Base-by-base conservation (phyloP, 176 grass and related monocot species). In the Triticum urartu region DNA sequence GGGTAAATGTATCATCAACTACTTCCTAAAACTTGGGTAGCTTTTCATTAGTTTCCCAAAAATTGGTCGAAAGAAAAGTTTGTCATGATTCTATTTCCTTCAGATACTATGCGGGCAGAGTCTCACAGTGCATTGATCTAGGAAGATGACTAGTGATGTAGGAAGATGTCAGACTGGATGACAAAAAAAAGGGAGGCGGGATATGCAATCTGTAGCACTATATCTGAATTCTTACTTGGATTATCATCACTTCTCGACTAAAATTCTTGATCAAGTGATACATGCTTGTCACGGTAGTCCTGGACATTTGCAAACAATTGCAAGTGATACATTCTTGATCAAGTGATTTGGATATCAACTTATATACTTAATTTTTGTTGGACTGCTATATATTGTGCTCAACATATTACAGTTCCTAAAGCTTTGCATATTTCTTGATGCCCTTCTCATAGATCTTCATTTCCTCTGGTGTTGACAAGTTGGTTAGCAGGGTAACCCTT, bases 371-470 rank as follows among this genome's bases (percentile, higher is more conserved):
- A 5, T 72, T 63, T 68, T 18, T 45, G 21, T 36, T 9, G 4
- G 39, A 36, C 5, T 20, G 13, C 15, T 18, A 54, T 54, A 54
- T 54, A 54, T 54, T 6, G 50, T 5, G 50, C 50, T 54, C 18
- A 68, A 36, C 15, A 85, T 52, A 85, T 54, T 64, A 15, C 39
- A 3, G 15, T 67, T 20, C 21, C 87, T 86, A 98, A 12, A 98
- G 79, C 80, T 93, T 98, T 21, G 95, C 69, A 54, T 88, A 90
- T 80, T 89, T 91, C 83, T 92, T 93, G 62, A 95, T 32, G 48
- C 60, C 58, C 43, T 89, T 14, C 78, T 82, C 83, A 4, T 85
- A 98, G 36, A 11, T 61, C 45, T 87, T 81, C 80, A 80, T 59
- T 34, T 68, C 40, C 11, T 88, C 25, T 43, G 93, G 81, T 38